These are phyloP conservation scores for Claviceps spartinae DNA, from an alignment of 2,329 filamentous ascomycete genomes.

Conservation along the genomic window DNA sequence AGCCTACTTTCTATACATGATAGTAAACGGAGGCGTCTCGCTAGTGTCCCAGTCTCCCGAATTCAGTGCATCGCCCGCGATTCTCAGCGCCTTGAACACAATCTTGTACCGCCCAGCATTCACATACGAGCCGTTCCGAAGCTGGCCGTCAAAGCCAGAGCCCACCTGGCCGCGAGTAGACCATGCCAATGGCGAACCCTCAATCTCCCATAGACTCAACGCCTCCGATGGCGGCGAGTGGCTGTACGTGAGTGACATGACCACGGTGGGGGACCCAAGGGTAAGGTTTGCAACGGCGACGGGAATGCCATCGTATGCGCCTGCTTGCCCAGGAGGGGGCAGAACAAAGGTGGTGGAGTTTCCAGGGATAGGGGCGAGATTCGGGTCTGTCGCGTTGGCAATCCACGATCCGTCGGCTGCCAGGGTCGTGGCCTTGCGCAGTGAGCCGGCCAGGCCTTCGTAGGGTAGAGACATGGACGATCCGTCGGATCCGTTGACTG, in stretches of 20 bases:
- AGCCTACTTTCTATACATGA: background rate
- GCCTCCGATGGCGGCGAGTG: background rate
- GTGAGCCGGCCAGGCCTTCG: constrained; percentile 19
- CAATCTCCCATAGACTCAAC: background rate
- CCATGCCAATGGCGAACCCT: background rate
- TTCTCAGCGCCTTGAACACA: constrained; percentile 26
- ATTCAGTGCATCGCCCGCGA: constrained; percentile 27
- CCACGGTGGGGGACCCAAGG: background rate
- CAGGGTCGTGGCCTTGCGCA: constrained; percentile 4
- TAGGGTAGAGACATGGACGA: constrained; percentile 24
- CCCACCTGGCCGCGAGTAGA: background rate
- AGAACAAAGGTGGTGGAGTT: background rate
- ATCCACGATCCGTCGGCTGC: background rate
- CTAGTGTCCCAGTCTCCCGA: constrained; percentile 24
- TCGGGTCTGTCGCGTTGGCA: background rate
- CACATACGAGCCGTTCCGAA: constrained; percentile 26
- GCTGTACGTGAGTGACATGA: background rate
- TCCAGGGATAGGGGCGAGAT: background rate
- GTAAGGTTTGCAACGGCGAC: background rate
- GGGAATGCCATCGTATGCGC: background rate
- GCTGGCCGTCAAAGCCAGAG: constrained; percentile 24
- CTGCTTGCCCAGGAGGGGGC: background rate
- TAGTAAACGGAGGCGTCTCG: background rate
- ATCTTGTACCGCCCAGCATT: constrained; percentile 30
- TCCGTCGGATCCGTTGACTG: constrained; percentile 23